A percentile compares a stretch with the other conserved stretches of the same genome.
Evolutionary conservation across 192 early-diverging fungal genomes (phyloP).

Genomic region (Paraglomus occultum): DNA sequence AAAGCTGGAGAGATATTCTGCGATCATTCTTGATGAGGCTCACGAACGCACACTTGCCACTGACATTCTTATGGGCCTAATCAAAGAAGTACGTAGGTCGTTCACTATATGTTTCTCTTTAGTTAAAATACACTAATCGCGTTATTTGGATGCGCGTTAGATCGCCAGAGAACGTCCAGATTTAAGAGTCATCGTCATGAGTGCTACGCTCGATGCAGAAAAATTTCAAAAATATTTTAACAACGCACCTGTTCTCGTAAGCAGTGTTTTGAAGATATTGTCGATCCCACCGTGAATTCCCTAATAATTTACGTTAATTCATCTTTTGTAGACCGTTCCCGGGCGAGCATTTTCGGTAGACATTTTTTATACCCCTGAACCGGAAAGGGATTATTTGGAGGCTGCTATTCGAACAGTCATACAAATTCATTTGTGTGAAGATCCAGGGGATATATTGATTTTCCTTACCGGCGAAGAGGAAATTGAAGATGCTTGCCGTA

Average conservation of each 20-base stretch:
- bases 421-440: conserved; percentile 91
- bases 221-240: conserved; percentile 99
- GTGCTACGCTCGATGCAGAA: conserved; percentile 95
- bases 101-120: neutral
- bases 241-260: conserved; percentile 84
- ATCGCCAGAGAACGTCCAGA: conserved; percentile 74
- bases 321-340: conserved; percentile 64
- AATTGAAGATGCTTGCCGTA: conserved; percentile 93
- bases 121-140: neutral
- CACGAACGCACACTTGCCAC: conserved; percentile 97
- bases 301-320: neutral
- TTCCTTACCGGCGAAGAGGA: conserved; percentile 99
- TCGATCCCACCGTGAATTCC: neutral
- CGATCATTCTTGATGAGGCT: conserved; percentile 96
- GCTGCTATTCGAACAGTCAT: conserved; percentile 93
- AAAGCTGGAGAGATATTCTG: conserved; percentile 81
- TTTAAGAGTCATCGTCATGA: conserved; percentile 95
- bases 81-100: conserved; percentile 74
- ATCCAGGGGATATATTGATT: conserved; percentile 93
- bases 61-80: conserved; percentile 97
- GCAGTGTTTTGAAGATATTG: conserved; percentile 20
- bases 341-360: conserved; percentile 99
- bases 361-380: conserved; percentile 95
- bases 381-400: conserved; percentile 97
- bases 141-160: conserved; percentile 32